Evolutionary conservation across 352 stramenopile species (phyloP), one percentile per base, ranked within the genome.

Genomic region (Pythium aquatile): DNA sequence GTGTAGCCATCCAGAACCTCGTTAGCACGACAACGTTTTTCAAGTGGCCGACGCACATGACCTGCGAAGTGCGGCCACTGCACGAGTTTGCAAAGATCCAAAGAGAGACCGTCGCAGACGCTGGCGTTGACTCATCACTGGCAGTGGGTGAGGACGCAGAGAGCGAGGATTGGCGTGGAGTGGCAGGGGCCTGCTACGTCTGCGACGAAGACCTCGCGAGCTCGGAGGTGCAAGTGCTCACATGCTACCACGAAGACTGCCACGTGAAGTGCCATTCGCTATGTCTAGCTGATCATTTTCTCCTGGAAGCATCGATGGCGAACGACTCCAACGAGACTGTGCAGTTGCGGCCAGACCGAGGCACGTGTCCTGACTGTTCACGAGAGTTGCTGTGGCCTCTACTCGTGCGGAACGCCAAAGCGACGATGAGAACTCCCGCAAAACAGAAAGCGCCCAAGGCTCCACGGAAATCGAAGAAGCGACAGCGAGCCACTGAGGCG

Each of bases 231-330:
- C 56, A 55, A 5, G 59, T 72, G 13, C 35, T 79, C 29, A 40
- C 55, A 7, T 91, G 82, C 54, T 87, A 86, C 46, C 57, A 83
- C 61, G n/a, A 30, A 20, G 48, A 52, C 2, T 91, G 82, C 20
- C n/a, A 40, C 9, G 78, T 83, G 64, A 63, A 63, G 28, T 83
- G 66, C 33, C 82, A 91, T 62, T 57, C 66, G 5, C 26, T 72
- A 17, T 91, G 82, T 55, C 65, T 89, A 10, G 65, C 52, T 13
- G 80, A 88, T 54, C 78, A 88, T 64, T 91, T 91, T 30, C 55
- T 69, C 16, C 73, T 76, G 5, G 68, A 72, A 40, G 66, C 32
- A 17, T 69, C 70, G 2, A 33, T 59, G 10, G 59, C 63, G 1
- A 54, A 68, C 20, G 58, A 66, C 14, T 16, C 35, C 2, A 44